Base-by-base conservation (phyloP, 169 alveolate species). In the Babesia ovata region DNA sequence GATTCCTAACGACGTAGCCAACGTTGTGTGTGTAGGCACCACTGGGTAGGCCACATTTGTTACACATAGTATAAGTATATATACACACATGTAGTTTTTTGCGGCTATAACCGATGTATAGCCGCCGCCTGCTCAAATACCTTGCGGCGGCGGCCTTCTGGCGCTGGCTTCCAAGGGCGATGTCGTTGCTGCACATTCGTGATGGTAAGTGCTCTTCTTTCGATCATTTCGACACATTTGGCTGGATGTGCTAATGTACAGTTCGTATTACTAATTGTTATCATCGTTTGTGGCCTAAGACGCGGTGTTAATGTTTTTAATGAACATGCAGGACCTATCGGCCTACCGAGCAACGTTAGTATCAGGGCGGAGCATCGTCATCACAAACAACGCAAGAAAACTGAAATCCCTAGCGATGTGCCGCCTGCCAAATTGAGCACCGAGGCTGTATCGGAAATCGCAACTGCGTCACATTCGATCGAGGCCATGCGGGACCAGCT, bases 271-370 rank as follows among this genome's bases (percentile, higher is more conserved):
- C 10, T 6, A 33, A 33, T 33, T 6, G 6, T 2, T 33, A 33
- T 33, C 6, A 2, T 6, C 10, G 2, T 33, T 33, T 6, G 39
- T 33, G 6, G 6, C 6, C 6, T 33, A 33, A 4, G 2, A 33
- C 39, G 6, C 6, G 39, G 39, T 33, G 39, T 33, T 45, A 8
- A 1, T 8, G 50, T 10, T 45, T 7, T 10, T 1, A 45, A 45
- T 45, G 12, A 10, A 4, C 44, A 42, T 70, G 29, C 61, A 79
- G 87, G 87, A 6, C 87, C 87, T 10, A 57, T 79, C n/a, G 87
- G 87, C n/a, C 69, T 79, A 56, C 87, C 82, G 58, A 48, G 69
- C 49, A 28, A 72, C 44, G 52, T 70, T 36, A 42, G 17, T 2
- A 19, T 79, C 22, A 75, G 87, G 11, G 28, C 46, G 49, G 74